Evolutionary conservation across 805 yeast species (phyloP).

Genomic region (Candida nonsorbophila): DNA sequence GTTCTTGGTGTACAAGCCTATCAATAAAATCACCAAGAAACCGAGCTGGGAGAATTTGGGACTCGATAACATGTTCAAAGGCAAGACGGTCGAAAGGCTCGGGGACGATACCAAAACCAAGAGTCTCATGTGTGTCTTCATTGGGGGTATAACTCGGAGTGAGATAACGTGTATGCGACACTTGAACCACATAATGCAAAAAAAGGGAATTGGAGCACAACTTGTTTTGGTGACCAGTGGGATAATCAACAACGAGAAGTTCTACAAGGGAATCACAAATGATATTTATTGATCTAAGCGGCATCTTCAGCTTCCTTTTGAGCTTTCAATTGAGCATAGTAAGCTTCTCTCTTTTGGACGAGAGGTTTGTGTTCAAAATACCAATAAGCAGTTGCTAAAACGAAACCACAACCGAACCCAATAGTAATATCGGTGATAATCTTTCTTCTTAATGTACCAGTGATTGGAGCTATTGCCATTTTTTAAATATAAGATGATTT

Average conservation of each 20-base stretch:
- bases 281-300: constrained; percentile 11
- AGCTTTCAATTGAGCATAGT: constrained; percentile 74
- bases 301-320: constrained; percentile 59
- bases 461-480: constrained; percentile 82
- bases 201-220: constrained; percentile 22
- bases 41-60: constrained; percentile 43
- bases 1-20: constrained; percentile 38
- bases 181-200: constrained; percentile 43
- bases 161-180: constrained; percentile 71
- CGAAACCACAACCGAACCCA: constrained; percentile 60
- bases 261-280: too few relatives aligned
- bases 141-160: constrained; percentile 86
- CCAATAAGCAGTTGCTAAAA: constrained; percentile 64
- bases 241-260: constrained; percentile 30
- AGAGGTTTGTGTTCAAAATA: constrained; percentile 80
- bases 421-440: constrained; percentile 71
- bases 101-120: constrained; percentile 16
- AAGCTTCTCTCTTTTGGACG: constrained; percentile 75
- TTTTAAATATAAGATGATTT: constrained; percentile 7
- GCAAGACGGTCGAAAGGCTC: constrained; percentile 30
- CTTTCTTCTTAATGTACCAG: constrained; percentile 77
- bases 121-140: constrained; percentile 52
- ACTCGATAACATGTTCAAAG: constrained; percentile 35
- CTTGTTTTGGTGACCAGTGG: constrained; percentile 42
- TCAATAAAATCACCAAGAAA: constrained; percentile 26